Conservation (phyloP, 805 yeast genomes). For the Ogataea methylovora region DNA sequence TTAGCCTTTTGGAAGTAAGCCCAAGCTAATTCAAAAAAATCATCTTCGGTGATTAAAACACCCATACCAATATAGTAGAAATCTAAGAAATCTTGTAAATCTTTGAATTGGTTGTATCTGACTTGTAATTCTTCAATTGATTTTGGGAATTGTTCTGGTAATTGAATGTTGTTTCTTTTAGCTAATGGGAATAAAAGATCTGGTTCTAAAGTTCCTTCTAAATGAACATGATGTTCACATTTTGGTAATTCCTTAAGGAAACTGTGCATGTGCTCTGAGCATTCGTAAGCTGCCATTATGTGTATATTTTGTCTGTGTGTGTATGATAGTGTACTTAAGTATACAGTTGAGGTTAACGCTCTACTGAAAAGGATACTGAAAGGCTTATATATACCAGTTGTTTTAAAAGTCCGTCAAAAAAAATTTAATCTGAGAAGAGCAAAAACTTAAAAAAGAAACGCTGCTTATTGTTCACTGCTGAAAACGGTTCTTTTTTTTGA, state of each 20-base stretch:
- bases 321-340: too few species aligned
- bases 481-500: too few species aligned
- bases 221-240: constrained; percentile 81
- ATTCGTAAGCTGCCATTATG: constrained; percentile 18
- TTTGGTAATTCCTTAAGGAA: constrained; percentile 71
- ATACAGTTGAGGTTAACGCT: too few species aligned
- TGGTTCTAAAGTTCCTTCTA: constrained; percentile 82
- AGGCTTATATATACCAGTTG: too few species aligned
- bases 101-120: constrained; percentile 54
- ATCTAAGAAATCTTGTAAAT: constrained; percentile 71
- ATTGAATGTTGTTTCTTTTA: constrained; percentile 47
- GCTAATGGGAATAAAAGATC: constrained; percentile 63
- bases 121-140: constrained; percentile 48
- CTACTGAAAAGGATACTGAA: too few species aligned
- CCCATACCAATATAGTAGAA: constrained; percentile 77
- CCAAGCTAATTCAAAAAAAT: constrained; percentile 74
- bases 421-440: too few species aligned
- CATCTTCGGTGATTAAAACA: constrained; percentile 61
- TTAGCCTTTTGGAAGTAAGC: constrained; percentile 56
- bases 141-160: constrained; percentile 60
- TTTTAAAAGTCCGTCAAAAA: too few species aligned
- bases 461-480: too few species aligned
- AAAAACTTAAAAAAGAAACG: too few species aligned
- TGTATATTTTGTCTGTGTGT: too few species aligned
- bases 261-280: constrained; percentile 30